Evolutionary conservation across 2,329 filamentous ascomycete species (phyloP), one percentile per base, ranked within the genome.

Genomic region (Fusarium agapanthi): DNA sequence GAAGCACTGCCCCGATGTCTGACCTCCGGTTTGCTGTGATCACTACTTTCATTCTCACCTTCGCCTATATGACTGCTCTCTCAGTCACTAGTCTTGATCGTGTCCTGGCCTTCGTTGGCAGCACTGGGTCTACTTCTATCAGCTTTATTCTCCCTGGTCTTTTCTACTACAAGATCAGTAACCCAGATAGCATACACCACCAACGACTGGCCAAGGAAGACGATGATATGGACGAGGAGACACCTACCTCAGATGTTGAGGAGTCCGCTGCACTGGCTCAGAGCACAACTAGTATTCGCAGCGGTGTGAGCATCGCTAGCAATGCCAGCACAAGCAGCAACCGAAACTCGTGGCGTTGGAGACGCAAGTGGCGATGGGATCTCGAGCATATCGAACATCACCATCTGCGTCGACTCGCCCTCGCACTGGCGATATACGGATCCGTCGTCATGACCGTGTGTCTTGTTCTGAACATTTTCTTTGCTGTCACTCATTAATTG

Each of bases 141-240:
- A 97, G 94, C 69, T 99, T 99, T 80, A 98, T 99, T 73, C 87
- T 99, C 1, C 96, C 96, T 0, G 96, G 96, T 0, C 84, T 99
- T 8, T 99, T 99, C 82, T 99, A 98, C 83, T 99, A 98, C 84
- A 98, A 98, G 83, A 98, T 99, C 67, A 97, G 94, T 18, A 91
- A 94, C 30, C 96, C 96, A 0, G 92, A 97, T 61, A 95, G 93
- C 48, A 88, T 91, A 34, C 90, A 95, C 71, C 95, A 98, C 76
- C 95, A 97, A 80, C 90, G 92, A 20, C 85, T 98, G 15, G 86
- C 94, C 71, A 98, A 98, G 81, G 95, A 96, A 78, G 94, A 98
- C 74, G 96, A 98, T 76, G 93, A 95, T 72, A 90, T 91, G n/a
- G 86, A 76, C 14, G 75, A 88, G 41, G 92, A 93, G 54, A 81